Evolutionary conservation across 805 yeast genomes (phyloP).

Genomic region (Candida saitoana): DNA sequence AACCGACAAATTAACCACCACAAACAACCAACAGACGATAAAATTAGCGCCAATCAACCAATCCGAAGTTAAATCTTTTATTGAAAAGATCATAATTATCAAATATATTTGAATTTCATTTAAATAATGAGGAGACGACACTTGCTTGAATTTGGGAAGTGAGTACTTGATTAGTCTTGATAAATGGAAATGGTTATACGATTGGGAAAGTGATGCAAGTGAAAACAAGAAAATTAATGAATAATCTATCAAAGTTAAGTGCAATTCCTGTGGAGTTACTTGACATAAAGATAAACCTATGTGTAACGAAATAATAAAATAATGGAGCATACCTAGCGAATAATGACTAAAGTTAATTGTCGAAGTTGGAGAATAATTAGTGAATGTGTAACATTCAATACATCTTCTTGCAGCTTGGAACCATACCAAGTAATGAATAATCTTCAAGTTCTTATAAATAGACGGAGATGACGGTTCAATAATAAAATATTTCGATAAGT

Average conservation of each 20-base stretch:
- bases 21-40: conserved; percentile 26
- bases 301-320: conserved; percentile 43
- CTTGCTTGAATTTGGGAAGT: conserved; percentile 44
- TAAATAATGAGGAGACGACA: conserved; percentile 65
- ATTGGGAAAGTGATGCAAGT: conserved; percentile 53
- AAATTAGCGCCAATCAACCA: conserved; percentile 18
- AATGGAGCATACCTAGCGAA: conserved; percentile 59
- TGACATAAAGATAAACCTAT: conserved; percentile 9
- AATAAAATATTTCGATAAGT: conserved; percentile 3
- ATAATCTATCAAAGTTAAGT: conserved; percentile 17
- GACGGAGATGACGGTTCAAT: background rate
- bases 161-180: conserved; percentile 52
- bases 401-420: conserved; percentile 55
- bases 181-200: conserved; percentile 46
- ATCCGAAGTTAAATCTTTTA: conserved; percentile 13
- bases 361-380: conserved; percentile 44
- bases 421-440: conserved; percentile 21
- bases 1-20: conserved; percentile 45
- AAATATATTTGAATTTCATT: conserved; percentile 60
- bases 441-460: conserved; percentile 14
- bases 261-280: conserved; percentile 3
- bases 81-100: conserved; percentile 21
- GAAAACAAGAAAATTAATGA: conserved; percentile 35
- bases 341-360: conserved; percentile 66
- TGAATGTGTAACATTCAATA: conserved; percentile 50